A percentile compares a stretch with the other conserved stretches of the same genome.
Evolutionary conservation across 1,139 yeast species (phyloP).

Genomic region (Candida pseudoviswanathii): DNA sequence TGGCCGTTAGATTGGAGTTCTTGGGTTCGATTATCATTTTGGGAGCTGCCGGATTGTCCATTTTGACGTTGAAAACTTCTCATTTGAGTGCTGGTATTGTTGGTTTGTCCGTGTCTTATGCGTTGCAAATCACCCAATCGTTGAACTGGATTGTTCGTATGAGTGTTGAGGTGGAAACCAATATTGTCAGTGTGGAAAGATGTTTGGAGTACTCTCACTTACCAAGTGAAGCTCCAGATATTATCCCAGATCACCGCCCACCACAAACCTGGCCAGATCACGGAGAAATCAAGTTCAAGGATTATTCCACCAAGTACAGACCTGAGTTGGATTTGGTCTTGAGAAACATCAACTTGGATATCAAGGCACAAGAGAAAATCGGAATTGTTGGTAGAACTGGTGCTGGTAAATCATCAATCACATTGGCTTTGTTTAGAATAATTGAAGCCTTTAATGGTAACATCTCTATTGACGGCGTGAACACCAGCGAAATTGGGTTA

Average conservation of each 20-base stretch:
- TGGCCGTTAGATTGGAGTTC: conserved; percentile 89
- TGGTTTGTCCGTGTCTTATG: conserved; percentile 91
- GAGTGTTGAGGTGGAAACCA: conserved; percentile 97
- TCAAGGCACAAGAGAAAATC: conserved; percentile 79
- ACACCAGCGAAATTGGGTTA: conserved; percentile 74
- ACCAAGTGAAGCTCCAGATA: conserved; percentile 78
- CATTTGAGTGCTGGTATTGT: conserved; percentile 82
- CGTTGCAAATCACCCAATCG: conserved; percentile 88
- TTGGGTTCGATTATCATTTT: conserved; percentile 86
- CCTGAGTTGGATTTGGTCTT: conserved; percentile 81
- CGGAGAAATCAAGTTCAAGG: conserved; percentile 71
- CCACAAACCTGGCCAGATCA: conserved; percentile 71
- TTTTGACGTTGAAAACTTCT: conserved; percentile 67
- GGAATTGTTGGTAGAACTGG: conserved; percentile 98
- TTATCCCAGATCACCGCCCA: conserved; percentile 73
- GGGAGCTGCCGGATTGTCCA: conserved; percentile 81
- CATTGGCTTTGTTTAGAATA: conserved; percentile 85
- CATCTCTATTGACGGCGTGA: conserved; percentile 71
- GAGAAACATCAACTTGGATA: conserved; percentile 65
- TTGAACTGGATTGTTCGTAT: conserved; percentile 97
- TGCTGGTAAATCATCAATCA: conserved; percentile 93
- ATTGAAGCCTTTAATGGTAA: conserved; percentile 79
- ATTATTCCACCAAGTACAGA: conserved; percentile 85
- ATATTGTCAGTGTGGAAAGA: conserved; percentile 95
- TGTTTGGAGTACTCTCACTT: conserved; percentile 81